A percentile compares a stretch with the other conserved stretches of the same genome.
These are phyloP conservation scores for Bolboschoenus planiculmis DNA, from an alignment of 176 grass and related monocot species.

Conservation along the genomic window DNA sequence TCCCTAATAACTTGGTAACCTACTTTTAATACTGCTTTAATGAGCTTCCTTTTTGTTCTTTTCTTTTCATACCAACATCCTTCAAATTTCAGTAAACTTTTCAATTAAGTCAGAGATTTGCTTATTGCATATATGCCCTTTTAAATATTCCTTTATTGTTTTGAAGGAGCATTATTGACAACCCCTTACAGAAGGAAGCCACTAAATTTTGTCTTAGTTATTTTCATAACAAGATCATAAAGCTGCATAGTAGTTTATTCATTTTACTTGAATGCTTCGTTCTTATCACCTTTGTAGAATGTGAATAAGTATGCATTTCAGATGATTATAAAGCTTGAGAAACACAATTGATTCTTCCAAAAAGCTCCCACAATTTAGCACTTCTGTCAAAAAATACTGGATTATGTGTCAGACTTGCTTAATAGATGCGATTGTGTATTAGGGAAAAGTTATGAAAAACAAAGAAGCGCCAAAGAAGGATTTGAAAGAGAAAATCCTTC, in stretches of 20 bases:
- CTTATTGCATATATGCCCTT: not conserved
- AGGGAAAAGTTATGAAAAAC: constrained; percentile 71
- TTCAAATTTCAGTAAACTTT: not conserved
- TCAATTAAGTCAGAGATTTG: not conserved
- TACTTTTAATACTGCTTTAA: not conserved
- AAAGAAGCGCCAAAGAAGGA: constrained; percentile 60
- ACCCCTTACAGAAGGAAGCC: not conserved
- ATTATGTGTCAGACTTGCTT: not conserved
- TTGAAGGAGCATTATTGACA: not conserved
- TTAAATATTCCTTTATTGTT: not conserved
- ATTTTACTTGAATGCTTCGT: not conserved
- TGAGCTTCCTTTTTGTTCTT: not conserved
- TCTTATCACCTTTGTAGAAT: not conserved
- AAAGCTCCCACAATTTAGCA: not conserved
- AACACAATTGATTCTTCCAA: not conserved
- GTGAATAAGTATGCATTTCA: not conserved
- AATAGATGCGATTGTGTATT: not conserved
- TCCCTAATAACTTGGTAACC: constrained; percentile 71
- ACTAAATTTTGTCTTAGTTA: not conserved
- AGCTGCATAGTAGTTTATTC: not conserved
- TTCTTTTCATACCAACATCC: not conserved
- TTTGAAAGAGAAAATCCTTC: constrained; percentile 51
- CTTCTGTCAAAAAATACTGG: not conserved
- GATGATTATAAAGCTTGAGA: not conserved
- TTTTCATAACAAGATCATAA: not conserved